These are phyloP conservation scores for Laguncularia racemosa DNA, from an alignment of 345 rosid genomes.

Conservation along the genomic window DNA sequence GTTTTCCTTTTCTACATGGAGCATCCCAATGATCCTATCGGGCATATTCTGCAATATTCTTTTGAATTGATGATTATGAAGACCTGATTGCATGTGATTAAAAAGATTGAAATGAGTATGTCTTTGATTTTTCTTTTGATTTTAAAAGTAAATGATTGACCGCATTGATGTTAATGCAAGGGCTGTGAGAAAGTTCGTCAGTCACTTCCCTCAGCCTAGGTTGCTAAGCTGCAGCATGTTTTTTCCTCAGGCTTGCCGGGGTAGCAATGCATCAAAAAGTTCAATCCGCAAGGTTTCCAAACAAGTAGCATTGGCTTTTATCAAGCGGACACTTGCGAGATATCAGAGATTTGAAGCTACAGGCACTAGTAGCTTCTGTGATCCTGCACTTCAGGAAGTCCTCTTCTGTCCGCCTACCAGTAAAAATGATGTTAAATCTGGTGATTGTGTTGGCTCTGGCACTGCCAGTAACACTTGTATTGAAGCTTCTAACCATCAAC, in stretches of 20 bases:
- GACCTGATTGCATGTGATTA: no score
- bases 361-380: constrained; percentile 74
- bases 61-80: no score
- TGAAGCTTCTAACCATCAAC: constrained; percentile 58
- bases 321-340: constrained; percentile 67
- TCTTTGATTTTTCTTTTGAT: no score
- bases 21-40: no score
- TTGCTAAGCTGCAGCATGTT: no score
- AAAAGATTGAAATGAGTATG: no score
- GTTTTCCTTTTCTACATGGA: no score
- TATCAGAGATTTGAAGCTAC: constrained; percentile 67
- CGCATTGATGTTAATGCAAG: no score
- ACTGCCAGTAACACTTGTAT: constrained; percentile 85
- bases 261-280: constrained; percentile 51
- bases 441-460: constrained; percentile 88
- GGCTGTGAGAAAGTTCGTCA: no score
- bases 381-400: constrained; percentile 61
- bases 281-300: constrained; percentile 61
- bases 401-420: constrained; percentile 52
- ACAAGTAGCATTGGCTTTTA: constrained; percentile 67
- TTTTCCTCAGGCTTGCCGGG: constrained; percentile 61
- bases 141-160: no score
- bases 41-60: no score
- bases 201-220: no score
- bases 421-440: constrained; percentile 73